Conservation (phyloP, 2,329 filamentous ascomycete species). For the Cladosporium sp. region DNA sequence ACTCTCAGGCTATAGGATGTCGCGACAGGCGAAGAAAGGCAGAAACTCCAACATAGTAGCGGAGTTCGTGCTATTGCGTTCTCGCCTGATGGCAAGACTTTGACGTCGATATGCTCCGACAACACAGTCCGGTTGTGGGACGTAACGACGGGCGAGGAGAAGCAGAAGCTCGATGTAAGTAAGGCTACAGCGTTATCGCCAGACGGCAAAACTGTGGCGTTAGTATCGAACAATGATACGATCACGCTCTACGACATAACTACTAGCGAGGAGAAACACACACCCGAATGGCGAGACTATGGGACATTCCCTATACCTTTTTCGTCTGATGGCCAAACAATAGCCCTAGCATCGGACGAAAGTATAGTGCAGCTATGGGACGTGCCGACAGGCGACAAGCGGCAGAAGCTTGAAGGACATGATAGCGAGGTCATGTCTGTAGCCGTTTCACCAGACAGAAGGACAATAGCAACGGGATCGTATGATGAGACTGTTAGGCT, state of each 20-base stretch:
- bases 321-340: neutral
- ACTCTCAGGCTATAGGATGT: neutral
- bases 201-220: neutral
- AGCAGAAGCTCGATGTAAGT: neutral
- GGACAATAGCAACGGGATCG: neutral
- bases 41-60: neutral
- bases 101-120: neutral
- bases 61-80: neutral
- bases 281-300: neutral
- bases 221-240: neutral
- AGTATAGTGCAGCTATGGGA: neutral
- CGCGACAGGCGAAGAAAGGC: neutral
- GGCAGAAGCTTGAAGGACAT: constrained; percentile 5
- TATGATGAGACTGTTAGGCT: neutral
- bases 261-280: neutral
- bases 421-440: neutral
- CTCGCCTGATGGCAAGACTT: neutral
- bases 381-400: neutral
- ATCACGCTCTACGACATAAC: neutral
- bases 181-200: neutral
- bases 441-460: constrained; percentile 11
- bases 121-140: neutral
- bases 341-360: neutral
- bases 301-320: neutral
- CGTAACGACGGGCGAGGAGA: neutral